Evolutionary conservation across 2,329 filamentous ascomycete species (phyloP).

Genomic region (Pseudogymnoascus sp.): DNA sequence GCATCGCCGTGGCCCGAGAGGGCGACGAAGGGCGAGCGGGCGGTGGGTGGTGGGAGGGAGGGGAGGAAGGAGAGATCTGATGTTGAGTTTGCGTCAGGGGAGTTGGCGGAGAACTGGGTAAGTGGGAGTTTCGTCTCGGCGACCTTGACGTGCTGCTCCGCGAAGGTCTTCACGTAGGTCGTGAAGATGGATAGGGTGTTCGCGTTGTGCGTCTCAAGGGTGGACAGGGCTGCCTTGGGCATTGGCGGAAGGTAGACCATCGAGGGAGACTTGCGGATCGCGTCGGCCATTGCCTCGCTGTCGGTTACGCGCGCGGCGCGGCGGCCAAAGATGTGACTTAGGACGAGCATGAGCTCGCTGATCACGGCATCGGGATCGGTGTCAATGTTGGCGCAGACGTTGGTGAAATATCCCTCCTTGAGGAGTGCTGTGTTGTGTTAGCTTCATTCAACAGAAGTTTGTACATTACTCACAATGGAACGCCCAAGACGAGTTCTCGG

Average conservation of each 20-base stretch:
- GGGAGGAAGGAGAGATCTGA: slow-evolving; percentile 18
- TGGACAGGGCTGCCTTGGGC: slow-evolving; percentile 46
- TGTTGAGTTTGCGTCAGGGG: slow-evolving; percentile 11
- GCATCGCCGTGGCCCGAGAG: slow-evolving; percentile 61
- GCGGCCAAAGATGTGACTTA: slow-evolving; percentile 65
- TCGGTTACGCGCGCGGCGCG: slow-evolving; percentile 41
- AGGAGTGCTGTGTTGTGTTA: slow-evolving; percentile 43
- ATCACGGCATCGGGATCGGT: slow-evolving; percentile 43
- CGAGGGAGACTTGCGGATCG: slow-evolving; percentile 52
- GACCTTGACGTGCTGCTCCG: slow-evolving; percentile 48
- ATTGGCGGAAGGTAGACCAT: slow-evolving; percentile 58
- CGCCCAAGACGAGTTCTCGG: slow-evolving; percentile 67
- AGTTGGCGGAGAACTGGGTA: slow-evolving; percentile 19
- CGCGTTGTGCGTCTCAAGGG: slow-evolving; percentile 56
- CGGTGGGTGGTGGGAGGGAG: slow-evolving; percentile 34
- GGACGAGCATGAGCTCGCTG: slow-evolving; percentile 56
- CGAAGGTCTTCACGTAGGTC: slow-evolving; percentile 62
- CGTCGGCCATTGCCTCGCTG: slow-evolving; percentile 40
- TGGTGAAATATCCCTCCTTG: slow-evolving; percentile 61
- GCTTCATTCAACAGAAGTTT: not conserved
- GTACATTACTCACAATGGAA: slow-evolving; percentile 48
- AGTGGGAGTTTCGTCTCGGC: slow-evolving; percentile 25
- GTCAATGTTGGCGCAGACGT: slow-evolving; percentile 52
- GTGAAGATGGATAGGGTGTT: slow-evolving; percentile 60
- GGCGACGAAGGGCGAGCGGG: slow-evolving; percentile 63